Percentiles rank a stretch among this genome's conserved stretches.
Evolutionary conservation across 2,329 filamentous ascomycete species (phyloP).

Genomic region (Exophiala xenobiotica): DNA sequence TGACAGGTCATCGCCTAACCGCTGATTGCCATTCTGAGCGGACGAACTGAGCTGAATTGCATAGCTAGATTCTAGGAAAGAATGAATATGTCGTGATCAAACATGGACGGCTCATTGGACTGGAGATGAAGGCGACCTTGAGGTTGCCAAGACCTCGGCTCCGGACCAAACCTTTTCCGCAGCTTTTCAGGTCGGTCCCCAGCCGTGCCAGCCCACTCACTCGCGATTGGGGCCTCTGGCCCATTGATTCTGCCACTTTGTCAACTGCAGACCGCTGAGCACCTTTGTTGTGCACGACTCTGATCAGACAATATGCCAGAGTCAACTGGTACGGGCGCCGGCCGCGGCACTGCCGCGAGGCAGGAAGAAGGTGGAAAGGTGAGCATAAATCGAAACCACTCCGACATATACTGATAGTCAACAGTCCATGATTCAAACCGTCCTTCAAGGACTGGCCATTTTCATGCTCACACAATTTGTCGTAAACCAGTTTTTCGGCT

Average conservation of each 20-base stretch:
- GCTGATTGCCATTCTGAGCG: conserved; percentile 2
- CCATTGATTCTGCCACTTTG: background rate
- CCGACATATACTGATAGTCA: conserved; percentile 15
- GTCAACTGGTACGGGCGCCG: conserved; percentile 6
- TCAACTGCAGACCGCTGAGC: background rate
- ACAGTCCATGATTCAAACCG: conserved; percentile 44
- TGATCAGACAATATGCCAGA: conserved; percentile 23
- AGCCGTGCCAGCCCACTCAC: too few relatives aligned
- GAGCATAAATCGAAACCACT: background rate
- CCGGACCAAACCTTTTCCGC: conserved; percentile 5
- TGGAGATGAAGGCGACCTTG: background rate
- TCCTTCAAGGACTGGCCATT: conserved; percentile 57
- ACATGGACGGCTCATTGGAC: conserved; percentile 5
- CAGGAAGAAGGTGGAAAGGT: conserved; percentile 22
- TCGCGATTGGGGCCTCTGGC: background rate
- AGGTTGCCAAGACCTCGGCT: conserved; percentile 1
- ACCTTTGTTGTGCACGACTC: background rate
- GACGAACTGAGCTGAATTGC: background rate
- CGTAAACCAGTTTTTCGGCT: conserved; percentile 56
- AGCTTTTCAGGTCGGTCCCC: background rate
- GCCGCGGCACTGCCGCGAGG: conserved; percentile 16
- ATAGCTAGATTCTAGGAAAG: background rate
- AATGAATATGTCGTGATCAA: conserved; percentile 9
- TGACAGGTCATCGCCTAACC: conserved; percentile 10
- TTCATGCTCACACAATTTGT: conserved; percentile 60